phyloP scores from a whole-genome alignment of 352 stramenopile genomes.

The Thraustochytrium striatum region DNA sequence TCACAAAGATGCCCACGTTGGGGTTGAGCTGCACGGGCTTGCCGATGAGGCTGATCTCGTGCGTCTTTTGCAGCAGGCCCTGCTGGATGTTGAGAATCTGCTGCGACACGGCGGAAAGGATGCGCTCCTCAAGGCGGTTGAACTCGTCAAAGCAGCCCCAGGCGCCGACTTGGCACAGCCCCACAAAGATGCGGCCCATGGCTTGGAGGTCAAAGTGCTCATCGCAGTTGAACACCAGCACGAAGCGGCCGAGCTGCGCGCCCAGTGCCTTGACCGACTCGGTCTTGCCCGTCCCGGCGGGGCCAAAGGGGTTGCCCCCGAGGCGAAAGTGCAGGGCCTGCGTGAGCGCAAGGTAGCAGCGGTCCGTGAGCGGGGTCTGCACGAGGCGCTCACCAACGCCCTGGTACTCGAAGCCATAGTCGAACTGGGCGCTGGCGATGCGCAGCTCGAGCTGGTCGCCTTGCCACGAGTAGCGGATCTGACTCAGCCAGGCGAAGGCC shows the following conservation, averaged over 20 bases:
- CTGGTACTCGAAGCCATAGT: conserved; percentile 99
- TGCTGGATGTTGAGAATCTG: conserved; percentile 99
- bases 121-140: conserved; percentile 92
- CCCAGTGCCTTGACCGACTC: conserved; percentile 98
- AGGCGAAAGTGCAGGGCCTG: conserved; percentile 98
- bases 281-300: conserved; percentile 98
- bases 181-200: conserved; percentile 98
- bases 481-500: conserved; percentile 97
- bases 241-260: conserved; percentile 95
- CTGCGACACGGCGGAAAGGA: conserved; percentile 97
- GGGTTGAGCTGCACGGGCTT: conserved; percentile 89
- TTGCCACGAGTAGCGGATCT: conserved; percentile 96
- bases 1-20: conserved; percentile 99
- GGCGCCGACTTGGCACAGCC: conserved; percentile 91
- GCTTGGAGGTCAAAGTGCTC: conserved; percentile 99
- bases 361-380: conserved; percentile 97
- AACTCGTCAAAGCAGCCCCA: conserved; percentile 83
- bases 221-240: conserved; percentile 99
- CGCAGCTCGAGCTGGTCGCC: conserved; percentile 89
- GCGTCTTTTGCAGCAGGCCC: conserved; percentile 77
- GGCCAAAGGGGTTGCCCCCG: conserved; percentile 94
- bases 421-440: conserved; percentile 95
- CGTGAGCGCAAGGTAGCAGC: conserved; percentile 98
- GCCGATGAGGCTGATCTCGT: conserved; percentile 84
- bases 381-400: conserved; percentile 97